Percentiles rank a stretch among this genome's conserved stretches.
Evolutionary conservation across 345 rosid species (phyloP).

Genomic region (Aegle marmelos): DNA sequence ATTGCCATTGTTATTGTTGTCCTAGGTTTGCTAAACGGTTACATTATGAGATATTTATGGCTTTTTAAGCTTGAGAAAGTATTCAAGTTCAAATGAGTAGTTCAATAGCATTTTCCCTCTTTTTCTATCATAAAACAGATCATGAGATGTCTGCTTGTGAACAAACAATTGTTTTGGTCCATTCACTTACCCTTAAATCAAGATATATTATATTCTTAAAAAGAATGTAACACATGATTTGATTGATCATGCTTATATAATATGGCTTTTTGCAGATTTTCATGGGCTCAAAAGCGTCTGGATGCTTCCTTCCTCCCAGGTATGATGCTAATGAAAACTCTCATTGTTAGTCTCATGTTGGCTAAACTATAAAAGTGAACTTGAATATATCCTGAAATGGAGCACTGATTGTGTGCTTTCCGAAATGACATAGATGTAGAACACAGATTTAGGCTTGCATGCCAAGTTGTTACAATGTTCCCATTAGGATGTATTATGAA

Average conservation of each 20-base stretch:
- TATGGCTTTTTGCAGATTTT: constrained; percentile 35
- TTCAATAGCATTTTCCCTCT: too few species aligned
- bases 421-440: not conserved
- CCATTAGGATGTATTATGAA: not conserved
- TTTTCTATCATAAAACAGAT: not conserved
- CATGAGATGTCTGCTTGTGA: not conserved
- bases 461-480: not conserved
- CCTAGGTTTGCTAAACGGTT: not conserved
- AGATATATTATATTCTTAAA: too few species aligned
- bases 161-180: too few species aligned
- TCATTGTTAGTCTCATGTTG: too few species aligned
- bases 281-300: constrained; percentile 53
- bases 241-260: not conserved
- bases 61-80: not conserved
- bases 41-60: not conserved
- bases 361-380: too few species aligned
- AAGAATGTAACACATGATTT: not conserved
- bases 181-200: not conserved
- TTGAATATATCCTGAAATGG: too few species aligned
- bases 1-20: too few species aligned
- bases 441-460: too few species aligned
- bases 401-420: too few species aligned
- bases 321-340: not conserved
- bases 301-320: constrained; percentile 48
- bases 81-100: not conserved